Conservation (phyloP, 306 rosid genomes). For the Bauhinia variegata region DNA sequence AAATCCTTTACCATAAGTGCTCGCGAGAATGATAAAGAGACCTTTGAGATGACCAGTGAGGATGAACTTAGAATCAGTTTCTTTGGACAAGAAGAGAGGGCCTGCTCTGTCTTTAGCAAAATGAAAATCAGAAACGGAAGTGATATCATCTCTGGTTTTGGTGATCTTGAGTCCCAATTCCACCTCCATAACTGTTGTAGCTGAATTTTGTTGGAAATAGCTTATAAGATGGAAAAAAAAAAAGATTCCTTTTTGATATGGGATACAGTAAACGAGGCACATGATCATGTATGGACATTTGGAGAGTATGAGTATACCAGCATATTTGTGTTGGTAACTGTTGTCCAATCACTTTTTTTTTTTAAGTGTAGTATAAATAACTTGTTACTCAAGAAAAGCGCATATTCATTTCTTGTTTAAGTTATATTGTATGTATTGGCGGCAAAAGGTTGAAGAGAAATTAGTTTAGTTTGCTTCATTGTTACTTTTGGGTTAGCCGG, state of each 20-base stretch:
- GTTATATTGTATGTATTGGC: neutral
- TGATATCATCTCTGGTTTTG: slow-evolving; percentile 46
- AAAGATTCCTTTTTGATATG: neutral
- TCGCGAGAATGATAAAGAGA: slow-evolving; percentile 11
- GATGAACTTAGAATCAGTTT: slow-evolving; percentile 57
- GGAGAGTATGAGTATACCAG: slow-evolving; percentile 4
- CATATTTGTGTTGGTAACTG: slow-evolving; percentile 9
- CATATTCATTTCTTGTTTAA: slow-evolving; percentile 62
- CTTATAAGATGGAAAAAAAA: neutral
- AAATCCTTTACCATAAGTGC: neutral
- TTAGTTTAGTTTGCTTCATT: too few relatives aligned
- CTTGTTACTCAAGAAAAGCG: slow-evolving; percentile 43
- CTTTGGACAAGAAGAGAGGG: slow-evolving; percentile 56
- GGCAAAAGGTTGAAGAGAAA: neutral
- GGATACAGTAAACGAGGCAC: too few relatives aligned
- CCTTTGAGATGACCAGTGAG: slow-evolving; percentile 75
- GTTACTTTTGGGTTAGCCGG: too few relatives aligned
- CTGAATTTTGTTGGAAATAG: slow-evolving; percentile 5
- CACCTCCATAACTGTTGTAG: slow-evolving; percentile 53
- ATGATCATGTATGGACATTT: neutral
- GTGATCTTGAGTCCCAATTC: slow-evolving; percentile 77
- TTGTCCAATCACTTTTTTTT: too few relatives aligned
- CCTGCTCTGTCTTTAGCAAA: slow-evolving; percentile 59
- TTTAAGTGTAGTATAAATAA: too few relatives aligned
- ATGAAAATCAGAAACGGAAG: slow-evolving; percentile 53